phyloP scores from a whole-genome alignment of 2,329 filamentous ascomycete species.

The Aspergillus persii region DNA sequence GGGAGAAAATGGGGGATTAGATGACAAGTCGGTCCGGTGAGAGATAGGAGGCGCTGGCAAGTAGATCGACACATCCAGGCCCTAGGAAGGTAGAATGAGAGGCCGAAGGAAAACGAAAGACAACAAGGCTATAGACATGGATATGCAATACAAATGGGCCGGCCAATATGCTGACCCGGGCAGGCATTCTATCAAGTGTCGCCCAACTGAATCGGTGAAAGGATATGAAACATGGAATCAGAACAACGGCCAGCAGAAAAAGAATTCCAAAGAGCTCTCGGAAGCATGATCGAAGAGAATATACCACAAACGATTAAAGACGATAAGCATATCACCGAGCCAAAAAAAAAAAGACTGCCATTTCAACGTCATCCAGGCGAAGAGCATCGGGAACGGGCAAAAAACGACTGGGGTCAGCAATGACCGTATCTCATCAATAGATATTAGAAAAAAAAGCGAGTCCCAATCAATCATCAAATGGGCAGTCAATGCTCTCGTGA shows the following conservation, averaged over 20 bases:
- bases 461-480: constrained; percentile 68
- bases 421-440: background rate
- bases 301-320: background rate
- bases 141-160: background rate
- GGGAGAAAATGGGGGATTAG: background rate
- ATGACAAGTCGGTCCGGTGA: background rate
- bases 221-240: background rate
- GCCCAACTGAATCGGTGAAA: background rate
- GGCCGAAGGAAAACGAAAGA: background rate
- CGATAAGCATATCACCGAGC: background rate
- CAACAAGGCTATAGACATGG: background rate
- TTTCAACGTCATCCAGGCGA: constrained; percentile 6
- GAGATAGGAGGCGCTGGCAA: background rate
- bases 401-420: background rate
- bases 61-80: background rate
- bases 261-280: background rate
- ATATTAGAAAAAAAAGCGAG: background rate
- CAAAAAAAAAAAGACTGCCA: background rate
- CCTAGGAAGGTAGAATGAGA: too few species aligned
- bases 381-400: background rate
- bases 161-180: background rate
- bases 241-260: background rate
- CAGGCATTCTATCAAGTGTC: background rate
- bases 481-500: constrained; percentile 93
- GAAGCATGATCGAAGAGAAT: constrained; percentile 8